Base-by-base conservation (phyloP, 352 stramenopile species). In the Phytopythium kandeliae region DNA sequence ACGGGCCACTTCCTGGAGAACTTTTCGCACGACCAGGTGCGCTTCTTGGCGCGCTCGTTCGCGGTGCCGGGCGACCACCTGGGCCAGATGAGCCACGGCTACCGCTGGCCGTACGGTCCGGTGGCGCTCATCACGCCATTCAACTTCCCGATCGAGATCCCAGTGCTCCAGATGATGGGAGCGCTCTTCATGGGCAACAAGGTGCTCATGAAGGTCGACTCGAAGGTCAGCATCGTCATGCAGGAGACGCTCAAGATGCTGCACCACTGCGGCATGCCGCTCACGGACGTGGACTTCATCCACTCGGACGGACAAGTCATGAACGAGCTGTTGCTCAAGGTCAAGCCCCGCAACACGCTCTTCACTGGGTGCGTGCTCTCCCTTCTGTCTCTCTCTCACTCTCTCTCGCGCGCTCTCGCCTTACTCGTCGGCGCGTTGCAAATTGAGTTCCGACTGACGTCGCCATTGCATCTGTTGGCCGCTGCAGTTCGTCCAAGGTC, bases 111-210 rank as follows among this genome's bases (percentile, higher is more conserved):
- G 13, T 97, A 95, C 59, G 97, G 97, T 21, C 89, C 96, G 3
- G 95, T 99, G 21, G 92, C 94, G 26, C 78, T 99, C 21, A 96
- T 99, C 48, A 95, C 95, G 54, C 97, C 97, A 10, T 99, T 99
- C 74, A 99, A 99, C 73, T 99, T 99, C 64, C 96, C 63, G 37
- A 99, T 78, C 60, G 95, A 99, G 71, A 99, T 99, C 71, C 96
- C 97, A 1, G 84, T 98, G 51, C 80, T 99, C n/a, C 97, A 99
- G 78, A 71, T 99, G 41, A 98, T 99, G 91, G 96, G 96, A 15
- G 90, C 96, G 17, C 75, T 99, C 2, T 99, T 89, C 71, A 99
- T 99, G 96, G 97, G 97, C 49, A 99, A 99, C 78, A 99, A 99
- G 65, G 89, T 97, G 33, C 74, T 92, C 24, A 68, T 98, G 33